Conservation (phyloP, 2,329 filamentous ascomycete species). For the Cercospora berteroae region DNA sequence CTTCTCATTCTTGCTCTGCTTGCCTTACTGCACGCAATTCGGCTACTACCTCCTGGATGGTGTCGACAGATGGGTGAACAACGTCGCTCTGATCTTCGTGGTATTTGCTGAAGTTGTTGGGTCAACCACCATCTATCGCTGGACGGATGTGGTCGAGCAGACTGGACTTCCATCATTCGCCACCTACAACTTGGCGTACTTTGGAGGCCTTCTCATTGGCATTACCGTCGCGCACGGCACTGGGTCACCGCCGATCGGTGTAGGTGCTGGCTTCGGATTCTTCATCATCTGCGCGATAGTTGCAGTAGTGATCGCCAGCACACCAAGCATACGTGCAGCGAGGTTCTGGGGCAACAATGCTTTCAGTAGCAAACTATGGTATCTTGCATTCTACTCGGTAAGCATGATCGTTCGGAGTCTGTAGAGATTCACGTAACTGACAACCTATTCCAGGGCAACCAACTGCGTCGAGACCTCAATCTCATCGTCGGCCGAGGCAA, state of each 20-base stretch:
- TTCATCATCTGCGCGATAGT: conserved; percentile 46
- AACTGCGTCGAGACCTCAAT: conserved; percentile 57
- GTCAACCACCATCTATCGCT: conserved; percentile 55
- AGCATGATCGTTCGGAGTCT: conserved; percentile 42
- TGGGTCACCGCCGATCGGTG: conserved; percentile 13
- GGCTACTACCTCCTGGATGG: conserved; percentile 57
- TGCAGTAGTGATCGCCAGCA: conserved; percentile 45
- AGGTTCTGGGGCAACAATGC: conserved; percentile 39
- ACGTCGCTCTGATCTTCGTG: conserved; percentile 55
- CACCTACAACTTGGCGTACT: conserved; percentile 53
- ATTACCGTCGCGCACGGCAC: conserved; percentile 50
- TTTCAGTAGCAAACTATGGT: conserved; percentile 48
- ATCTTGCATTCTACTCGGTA: conserved; percentile 54
- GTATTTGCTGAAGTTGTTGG: conserved; percentile 54
- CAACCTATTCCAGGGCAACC: conserved; percentile 44
- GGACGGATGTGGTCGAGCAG: conserved; percentile 49
- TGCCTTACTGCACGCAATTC: conserved; percentile 59
- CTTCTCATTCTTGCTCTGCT: conserved; percentile 53
- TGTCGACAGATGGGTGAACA: conserved; percentile 57
- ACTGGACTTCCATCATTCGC: conserved; percentile 47
- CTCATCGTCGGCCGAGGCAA: conserved; percentile 53
- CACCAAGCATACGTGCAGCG: conserved; percentile 41
- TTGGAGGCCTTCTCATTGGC: conserved; percentile 54
- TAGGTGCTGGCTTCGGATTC: conserved; percentile 53
- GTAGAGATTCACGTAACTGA: background rate